Evolutionary conservation across 2,329 filamentous ascomycete species (phyloP).

Genomic region (Xylariaceae sp.): DNA sequence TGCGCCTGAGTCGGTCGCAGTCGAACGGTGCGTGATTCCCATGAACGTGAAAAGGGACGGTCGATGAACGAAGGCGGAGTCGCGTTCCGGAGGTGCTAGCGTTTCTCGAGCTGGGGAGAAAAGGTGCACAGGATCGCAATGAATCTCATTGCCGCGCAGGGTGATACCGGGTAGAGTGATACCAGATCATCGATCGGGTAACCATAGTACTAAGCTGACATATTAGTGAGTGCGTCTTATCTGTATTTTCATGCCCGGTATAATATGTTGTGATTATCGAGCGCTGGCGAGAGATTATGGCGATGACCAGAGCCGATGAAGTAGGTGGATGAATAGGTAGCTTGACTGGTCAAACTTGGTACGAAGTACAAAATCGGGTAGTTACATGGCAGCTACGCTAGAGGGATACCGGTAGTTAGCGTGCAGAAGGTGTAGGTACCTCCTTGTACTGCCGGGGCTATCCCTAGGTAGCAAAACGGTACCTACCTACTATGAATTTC

Average conservation of each 20-base stretch:
- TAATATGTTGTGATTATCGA: not conserved
- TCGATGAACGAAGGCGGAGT: not conserved
- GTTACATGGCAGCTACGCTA: too few relatives aligned
- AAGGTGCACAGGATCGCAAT: slow-evolving; percentile 1
- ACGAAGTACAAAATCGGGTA: too few relatives aligned
- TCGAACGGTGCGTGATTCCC: not conserved
- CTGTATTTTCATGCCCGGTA: not conserved
- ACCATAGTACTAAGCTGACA: not conserved
- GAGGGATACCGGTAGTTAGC: too few relatives aligned
- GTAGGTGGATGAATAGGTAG: not conserved
- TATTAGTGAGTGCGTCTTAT: not conserved
- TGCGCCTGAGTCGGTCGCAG: slow-evolving; percentile 15
- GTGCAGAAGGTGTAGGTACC: too few relatives aligned
- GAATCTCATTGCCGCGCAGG: not conserved
- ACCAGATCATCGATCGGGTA: not conserved
- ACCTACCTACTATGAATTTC: too few relatives aligned
- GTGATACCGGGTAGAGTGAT: too few relatives aligned
- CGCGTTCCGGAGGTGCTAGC: slow-evolving; percentile 1
- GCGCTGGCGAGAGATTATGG: not conserved
- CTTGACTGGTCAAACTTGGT: too few relatives aligned
- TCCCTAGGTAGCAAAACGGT: too few relatives aligned
- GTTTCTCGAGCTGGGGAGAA: not conserved
- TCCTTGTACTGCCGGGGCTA: too few relatives aligned
- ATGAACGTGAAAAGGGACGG: not conserved
- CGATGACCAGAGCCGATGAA: not conserved